Percentiles rank a stretch among this genome's conserved stretches.
phyloP scores from a whole-genome alignment of 768 basidiomycete genomes.

The Lactarius hatsudake region DNA sequence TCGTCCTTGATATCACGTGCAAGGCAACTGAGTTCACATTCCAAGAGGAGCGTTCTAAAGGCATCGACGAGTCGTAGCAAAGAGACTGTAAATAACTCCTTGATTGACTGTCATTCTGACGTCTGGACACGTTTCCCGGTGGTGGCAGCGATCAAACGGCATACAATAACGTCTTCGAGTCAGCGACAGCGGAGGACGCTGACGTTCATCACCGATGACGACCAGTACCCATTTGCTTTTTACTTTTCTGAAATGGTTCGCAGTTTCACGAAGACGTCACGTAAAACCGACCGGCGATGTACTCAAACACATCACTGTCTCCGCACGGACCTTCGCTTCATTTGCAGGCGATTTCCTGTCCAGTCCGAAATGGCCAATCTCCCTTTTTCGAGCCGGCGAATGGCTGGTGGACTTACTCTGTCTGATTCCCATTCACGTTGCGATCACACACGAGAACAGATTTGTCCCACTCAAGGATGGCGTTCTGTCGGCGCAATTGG shows the following conservation, averaged over 20 bases:
- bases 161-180: slow-evolving; percentile 21
- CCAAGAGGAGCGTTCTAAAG: slow-evolving; percentile 41
- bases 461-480: slow-evolving; percentile 65
- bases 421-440: slow-evolving; percentile 63
- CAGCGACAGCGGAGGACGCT: slow-evolving; percentile 38
- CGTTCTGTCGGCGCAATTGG: slow-evolving; percentile 47
- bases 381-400: slow-evolving; percentile 50
- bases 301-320: slow-evolving; percentile 40
- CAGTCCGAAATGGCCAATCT: slow-evolving; percentile 30
- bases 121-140: slow-evolving; percentile 22
- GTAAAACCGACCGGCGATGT: slow-evolving; percentile 53
- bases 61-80: slow-evolving; percentile 23
- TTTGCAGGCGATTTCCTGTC: slow-evolving; percentile 28
- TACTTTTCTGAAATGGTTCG: slow-evolving; percentile 48
- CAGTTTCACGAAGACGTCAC: slow-evolving; percentile 46
- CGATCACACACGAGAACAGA: slow-evolving; percentile 55
- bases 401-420: slow-evolving; percentile 63
- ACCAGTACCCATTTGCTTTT: slow-evolving; percentile 36
- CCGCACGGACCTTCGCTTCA: slow-evolving; percentile 33
- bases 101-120: slow-evolving; percentile 18
- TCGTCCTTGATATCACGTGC: slow-evolving; percentile 50
- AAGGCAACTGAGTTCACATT: slow-evolving; percentile 58
- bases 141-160: slow-evolving; percentile 8
- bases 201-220: slow-evolving; percentile 43
- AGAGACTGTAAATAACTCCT: slow-evolving; percentile 41